Evolutionary conservation across 345 rosid genomes (phyloP).

Genomic region (Pseudoturritis turrita): DNA sequence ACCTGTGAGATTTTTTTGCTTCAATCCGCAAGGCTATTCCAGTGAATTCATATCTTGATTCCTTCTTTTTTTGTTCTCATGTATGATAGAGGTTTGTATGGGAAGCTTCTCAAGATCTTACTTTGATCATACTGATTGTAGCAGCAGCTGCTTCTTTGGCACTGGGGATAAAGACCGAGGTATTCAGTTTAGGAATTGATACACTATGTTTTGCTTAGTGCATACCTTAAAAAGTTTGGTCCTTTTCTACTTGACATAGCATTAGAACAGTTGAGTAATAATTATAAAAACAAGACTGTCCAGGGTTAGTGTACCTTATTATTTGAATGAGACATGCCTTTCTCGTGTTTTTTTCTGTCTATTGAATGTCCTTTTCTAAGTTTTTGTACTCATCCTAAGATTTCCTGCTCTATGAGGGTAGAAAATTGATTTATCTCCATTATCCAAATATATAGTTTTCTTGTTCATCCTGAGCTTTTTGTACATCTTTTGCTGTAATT

Average conservation of each 20-base stretch:
- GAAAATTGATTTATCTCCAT: slow-evolving; percentile 3
- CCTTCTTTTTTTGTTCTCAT: not conserved
- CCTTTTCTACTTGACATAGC: not conserved
- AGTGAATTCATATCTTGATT: slow-evolving; percentile 6
- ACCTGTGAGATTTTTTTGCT: not conserved
- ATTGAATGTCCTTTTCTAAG: not conserved
- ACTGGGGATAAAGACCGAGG: slow-evolving; percentile 96
- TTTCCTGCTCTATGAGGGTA: not conserved
- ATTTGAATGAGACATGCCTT: not conserved
- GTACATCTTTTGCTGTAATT: not conserved
- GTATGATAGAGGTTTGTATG: slow-evolving; percentile 67
- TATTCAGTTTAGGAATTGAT: slow-evolving; percentile 29
- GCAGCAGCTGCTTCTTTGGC: slow-evolving; percentile 95
- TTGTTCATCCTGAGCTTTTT: slow-evolving; percentile 16
- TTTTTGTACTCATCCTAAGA: not conserved
- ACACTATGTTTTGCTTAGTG: not conserved
- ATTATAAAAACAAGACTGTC: not conserved
- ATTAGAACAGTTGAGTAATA: not conserved
- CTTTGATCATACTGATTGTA: slow-evolving; percentile 77
- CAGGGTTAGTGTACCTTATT: not conserved
- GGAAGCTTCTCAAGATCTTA: slow-evolving; percentile 92
- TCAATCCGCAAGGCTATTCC: slow-evolving; percentile 3
- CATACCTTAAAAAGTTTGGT: not conserved
- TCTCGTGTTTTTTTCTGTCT: slow-evolving; percentile 1
- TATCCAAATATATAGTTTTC: not conserved